Base-by-base conservation (phyloP, 805 yeast genomes). In the Kuraishia piskuri region DNA sequence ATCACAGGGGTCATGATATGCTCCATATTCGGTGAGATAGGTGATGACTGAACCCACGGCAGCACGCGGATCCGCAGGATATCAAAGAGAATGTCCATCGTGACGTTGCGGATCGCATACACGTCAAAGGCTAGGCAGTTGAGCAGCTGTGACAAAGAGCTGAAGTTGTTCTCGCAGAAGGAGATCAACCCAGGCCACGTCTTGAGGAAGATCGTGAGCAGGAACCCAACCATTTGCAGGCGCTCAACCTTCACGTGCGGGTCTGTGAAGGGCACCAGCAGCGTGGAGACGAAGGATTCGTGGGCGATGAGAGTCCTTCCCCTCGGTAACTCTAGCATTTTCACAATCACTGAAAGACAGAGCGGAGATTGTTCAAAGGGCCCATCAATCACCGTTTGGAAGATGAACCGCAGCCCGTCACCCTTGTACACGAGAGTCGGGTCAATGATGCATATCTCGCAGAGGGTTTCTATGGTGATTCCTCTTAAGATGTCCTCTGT, bases 141-240 rank as follows among this genome's bases (percentile, higher is more conserved):
- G 2, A 91, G 68, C 25, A 91, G 68, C 52, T 81, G 80, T 46
- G 69, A 71, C 22, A 91, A 63, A 9, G 84, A 76, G 53, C 71
- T 69, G 56, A 80, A 84, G 55, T 81, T 69, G 57, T 83, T 72
- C 53, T 78, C 73, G 0, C 86, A 76, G 59, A 84, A 79, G 17
- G 85, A 79, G 55, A 84, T 75, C 10, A 90, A 61, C 0, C 99
- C 99, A 12, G 86, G 75, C 82, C 92, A 85, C 36, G 82, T 76
- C 56, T 88, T 86, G 50, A 92, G 67, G 22, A 88, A 69, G 3
- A 78, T 64, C 0, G 86, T 69, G 1, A 92, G 65, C 8, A 89
- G 72, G 47, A 78, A 74, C 0, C 90, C 80, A 14, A 82, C 71
- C 55, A 76, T 78, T 54, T 84, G 86, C 25, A 90, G 69, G 57